These are phyloP conservation scores for Xylaria sp. DNA, from an alignment of 2,329 filamentous ascomycete species.

Conservation along the genomic window DNA sequence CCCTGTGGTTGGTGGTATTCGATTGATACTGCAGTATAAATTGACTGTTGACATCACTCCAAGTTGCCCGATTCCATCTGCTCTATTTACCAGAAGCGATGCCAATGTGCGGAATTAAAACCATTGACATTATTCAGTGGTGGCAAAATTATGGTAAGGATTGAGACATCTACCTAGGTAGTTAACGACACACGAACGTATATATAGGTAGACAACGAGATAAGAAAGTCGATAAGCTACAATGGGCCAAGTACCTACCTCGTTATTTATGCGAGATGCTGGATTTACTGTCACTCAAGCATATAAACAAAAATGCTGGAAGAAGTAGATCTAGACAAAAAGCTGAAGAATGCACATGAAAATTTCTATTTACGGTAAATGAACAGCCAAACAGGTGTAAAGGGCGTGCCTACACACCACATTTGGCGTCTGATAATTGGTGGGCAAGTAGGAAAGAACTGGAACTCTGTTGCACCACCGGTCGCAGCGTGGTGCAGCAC, in stretches of 20 bases:
- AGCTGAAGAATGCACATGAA: background rate
- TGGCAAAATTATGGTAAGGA: no score
- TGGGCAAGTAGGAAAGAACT: slow-evolving; percentile 3
- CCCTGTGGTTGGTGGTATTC: background rate
- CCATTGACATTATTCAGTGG: background rate
- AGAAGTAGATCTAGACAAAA: background rate
- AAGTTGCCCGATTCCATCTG: background rate
- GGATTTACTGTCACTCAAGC: no score
- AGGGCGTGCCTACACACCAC: background rate
- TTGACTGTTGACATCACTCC: background rate
- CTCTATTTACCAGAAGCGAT: background rate
- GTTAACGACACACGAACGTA: no score
- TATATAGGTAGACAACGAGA: no score
- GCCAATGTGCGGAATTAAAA: background rate
- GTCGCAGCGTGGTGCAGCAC: background rate
- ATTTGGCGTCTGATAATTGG: background rate
- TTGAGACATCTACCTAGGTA: no score
- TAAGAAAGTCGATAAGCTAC: background rate
- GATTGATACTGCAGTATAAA: background rate
- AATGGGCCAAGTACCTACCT: background rate
- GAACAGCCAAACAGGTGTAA: no score
- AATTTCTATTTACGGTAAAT: no score
- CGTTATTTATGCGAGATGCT: background rate
- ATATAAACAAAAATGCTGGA: background rate
- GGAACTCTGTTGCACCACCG: slow-evolving; percentile 8